These are phyloP conservation scores for Hanseniaspora gamundiae DNA, from an alignment of 1,139 yeast species.

Conservation along the genomic window DNA sequence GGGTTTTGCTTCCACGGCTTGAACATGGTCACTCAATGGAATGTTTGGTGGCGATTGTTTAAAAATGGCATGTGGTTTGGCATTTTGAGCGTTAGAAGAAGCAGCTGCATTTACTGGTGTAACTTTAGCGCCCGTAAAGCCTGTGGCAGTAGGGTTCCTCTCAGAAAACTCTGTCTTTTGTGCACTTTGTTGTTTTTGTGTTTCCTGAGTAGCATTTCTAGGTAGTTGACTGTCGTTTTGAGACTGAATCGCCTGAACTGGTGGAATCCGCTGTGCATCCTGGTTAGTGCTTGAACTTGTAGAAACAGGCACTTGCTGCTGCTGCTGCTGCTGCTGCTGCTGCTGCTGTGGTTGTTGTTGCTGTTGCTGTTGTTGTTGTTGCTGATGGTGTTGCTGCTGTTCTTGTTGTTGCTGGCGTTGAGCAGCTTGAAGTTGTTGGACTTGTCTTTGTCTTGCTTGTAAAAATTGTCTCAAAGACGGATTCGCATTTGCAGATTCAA, in stretches of 20 bases:
- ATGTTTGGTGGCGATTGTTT: conserved; percentile 60
- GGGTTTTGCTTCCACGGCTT: conserved; percentile 53
- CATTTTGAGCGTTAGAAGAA: conserved; percentile 19
- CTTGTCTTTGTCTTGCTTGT: background rate
- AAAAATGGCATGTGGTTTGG: conserved; percentile 34
- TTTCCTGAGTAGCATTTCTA: conserved; percentile 17
- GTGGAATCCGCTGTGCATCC: conserved; percentile 20
- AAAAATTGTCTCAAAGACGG: conserved; percentile 21
- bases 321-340: conserved; percentile 7
- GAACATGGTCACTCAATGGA: conserved; percentile 58
- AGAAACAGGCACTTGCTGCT: conserved; percentile 11
- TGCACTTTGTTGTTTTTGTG: conserved; percentile 6
- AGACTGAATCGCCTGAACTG: conserved; percentile 5
- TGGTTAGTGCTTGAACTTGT: conserved; percentile 18
- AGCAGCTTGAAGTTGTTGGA: conserved; percentile 5
- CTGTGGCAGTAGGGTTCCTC: too few relatives aligned
- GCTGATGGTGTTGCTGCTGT: conserved; percentile 6
- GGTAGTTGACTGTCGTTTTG: conserved; percentile 16
- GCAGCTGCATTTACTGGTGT: conserved; percentile 34
- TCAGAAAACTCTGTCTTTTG: too few relatives aligned
- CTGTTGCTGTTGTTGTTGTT: conserved; percentile 9
- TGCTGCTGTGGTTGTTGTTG: conserved; percentile 5
- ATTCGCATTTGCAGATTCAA: conserved; percentile 25
- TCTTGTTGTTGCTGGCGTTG: conserved; percentile 14
- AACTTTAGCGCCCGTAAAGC: conserved; percentile 23